Evolutionary conservation across 108 stramenopile species (phyloP).

Genomic region (Parietichytrium sp.): DNA sequence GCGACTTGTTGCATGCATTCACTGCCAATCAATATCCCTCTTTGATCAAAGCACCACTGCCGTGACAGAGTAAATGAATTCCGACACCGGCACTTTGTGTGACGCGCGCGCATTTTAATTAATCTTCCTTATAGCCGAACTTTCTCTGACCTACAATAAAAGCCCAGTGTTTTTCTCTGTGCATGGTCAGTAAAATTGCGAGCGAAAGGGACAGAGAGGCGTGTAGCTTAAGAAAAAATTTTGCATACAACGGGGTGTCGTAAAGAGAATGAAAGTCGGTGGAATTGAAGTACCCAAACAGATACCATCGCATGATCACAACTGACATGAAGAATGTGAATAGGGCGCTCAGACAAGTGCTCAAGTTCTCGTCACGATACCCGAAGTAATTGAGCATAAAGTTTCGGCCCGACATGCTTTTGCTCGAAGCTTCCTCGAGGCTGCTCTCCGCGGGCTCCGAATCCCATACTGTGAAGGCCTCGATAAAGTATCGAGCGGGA

Average conservation of each 20-base stretch:
- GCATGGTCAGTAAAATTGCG: background rate
- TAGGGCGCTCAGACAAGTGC: background rate
- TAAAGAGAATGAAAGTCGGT: conserved; percentile 16
- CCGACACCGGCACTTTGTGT: no score
- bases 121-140: no score
- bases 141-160: no score
- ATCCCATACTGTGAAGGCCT: conserved; percentile 12
- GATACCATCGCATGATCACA: background rate
- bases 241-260: conserved; percentile 4
- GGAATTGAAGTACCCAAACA: conserved; percentile 30
- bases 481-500: conserved; percentile 19
- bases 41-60: no score
- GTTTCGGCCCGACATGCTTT: background rate
- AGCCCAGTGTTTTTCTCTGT: background rate
- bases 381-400: conserved; percentile 27
- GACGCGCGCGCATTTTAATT: no score
- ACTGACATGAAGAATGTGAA: conserved; percentile 1
- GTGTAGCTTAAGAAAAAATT: conserved; percentile 7
- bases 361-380: conserved; percentile 21
- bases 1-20: no score
- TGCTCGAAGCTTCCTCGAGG: no score
- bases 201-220: background rate
- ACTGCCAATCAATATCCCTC: no score
- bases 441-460: background rate
- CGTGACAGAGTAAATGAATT: no score